Conservation (phyloP, 2,329 filamentous ascomycete genomes). For the Nemania sp. region DNA sequence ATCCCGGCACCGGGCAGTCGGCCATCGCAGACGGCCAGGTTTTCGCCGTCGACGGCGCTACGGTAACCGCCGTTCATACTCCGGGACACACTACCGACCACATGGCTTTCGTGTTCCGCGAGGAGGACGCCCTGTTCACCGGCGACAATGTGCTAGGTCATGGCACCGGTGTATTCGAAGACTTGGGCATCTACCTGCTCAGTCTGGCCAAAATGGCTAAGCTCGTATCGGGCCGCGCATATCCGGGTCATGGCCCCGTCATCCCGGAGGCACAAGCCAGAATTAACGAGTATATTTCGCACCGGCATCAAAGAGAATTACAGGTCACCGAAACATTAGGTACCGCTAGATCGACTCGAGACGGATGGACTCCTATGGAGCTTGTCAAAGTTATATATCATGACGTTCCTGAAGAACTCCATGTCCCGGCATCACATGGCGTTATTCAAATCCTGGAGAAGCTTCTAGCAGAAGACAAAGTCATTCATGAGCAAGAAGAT, state of each 20-base stretch:
- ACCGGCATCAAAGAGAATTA: slow-evolving; percentile 77
- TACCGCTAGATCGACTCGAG: slow-evolving; percentile 40
- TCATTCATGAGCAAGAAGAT: slow-evolving; percentile 46
- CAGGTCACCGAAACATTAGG: slow-evolving; percentile 71
- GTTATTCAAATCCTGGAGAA: slow-evolving; percentile 80
- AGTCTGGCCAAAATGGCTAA: slow-evolving; percentile 71
- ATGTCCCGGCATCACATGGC: slow-evolving; percentile 74
- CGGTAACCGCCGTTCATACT: slow-evolving; percentile 44
- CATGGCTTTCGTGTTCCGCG: slow-evolving; percentile 73
- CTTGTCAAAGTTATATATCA: slow-evolving; percentile 87
- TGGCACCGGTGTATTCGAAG: slow-evolving; percentile 83
- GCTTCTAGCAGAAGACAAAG: slow-evolving; percentile 73
- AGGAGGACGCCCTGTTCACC: slow-evolving; percentile 84
- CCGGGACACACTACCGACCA: slow-evolving; percentile 81
- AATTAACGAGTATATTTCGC: slow-evolving; percentile 80
- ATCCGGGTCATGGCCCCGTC: slow-evolving; percentile 85
- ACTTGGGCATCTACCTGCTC: slow-evolving; percentile 68
- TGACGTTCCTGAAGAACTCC: slow-evolving; percentile 74
- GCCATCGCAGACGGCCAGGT: slow-evolving; percentile 59
- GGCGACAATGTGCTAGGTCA: slow-evolving; percentile 89
- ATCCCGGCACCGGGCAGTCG: slow-evolving; percentile 54
- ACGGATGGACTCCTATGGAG: slow-evolving; percentile 71
- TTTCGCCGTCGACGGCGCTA: slow-evolving; percentile 53
- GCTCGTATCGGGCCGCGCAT: slow-evolving; percentile 69
- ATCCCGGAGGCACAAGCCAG: slow-evolving; percentile 72